A percentile compares a stretch with the other conserved stretches of the same genome.
phyloP scores from a whole-genome alignment of 2,329 filamentous ascomycete genomes.

The Fusarium euwallaceae region DNA sequence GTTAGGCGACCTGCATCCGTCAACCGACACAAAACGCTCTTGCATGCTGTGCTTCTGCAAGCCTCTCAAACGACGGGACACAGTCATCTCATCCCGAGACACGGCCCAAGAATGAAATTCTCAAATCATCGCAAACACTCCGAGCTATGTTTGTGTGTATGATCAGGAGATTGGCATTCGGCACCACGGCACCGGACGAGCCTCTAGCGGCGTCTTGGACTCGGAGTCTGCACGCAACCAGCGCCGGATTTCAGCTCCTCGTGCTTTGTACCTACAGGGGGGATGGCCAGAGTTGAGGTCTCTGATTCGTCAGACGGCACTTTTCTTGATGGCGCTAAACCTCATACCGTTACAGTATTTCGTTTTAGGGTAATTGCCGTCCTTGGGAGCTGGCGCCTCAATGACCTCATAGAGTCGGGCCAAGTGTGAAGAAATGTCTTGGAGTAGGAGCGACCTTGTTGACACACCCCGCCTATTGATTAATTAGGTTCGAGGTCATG shows the following conservation, averaged over 20 bases:
- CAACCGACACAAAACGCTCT: constrained; percentile 1
- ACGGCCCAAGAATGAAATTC: not conserved
- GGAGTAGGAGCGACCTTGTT: constrained; percentile 29
- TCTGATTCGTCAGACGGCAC: not conserved
- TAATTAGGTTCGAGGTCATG: constrained; percentile 15
- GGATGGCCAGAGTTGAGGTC: not conserved
- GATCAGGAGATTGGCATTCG: constrained; percentile 22
- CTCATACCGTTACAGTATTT: constrained; percentile 18
- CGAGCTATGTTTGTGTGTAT: not conserved
- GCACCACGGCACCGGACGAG: constrained; percentile 35
- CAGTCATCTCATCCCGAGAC: not conserved
- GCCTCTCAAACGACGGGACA: not conserved
- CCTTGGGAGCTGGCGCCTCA: constrained; percentile 21
- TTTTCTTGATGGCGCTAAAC: not conserved
- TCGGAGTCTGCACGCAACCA: constrained; percentile 7
- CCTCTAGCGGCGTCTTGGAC: constrained; percentile 36
- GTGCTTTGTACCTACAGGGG: constrained; percentile 13
- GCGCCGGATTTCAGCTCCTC: constrained; percentile 26
- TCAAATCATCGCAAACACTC: not conserved
- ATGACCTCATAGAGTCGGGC: constrained; percentile 35
- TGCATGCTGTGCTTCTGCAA: not conserved
- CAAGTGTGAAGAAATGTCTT: constrained; percentile 38
- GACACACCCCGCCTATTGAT: constrained; percentile 25
- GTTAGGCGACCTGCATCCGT: constrained; percentile 33
- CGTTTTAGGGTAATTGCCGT: constrained; percentile 14